These are phyloP conservation scores for Boletus rubropictus DNA, from an alignment of 768 basidiomycete genomes.

Conservation along the genomic window DNA sequence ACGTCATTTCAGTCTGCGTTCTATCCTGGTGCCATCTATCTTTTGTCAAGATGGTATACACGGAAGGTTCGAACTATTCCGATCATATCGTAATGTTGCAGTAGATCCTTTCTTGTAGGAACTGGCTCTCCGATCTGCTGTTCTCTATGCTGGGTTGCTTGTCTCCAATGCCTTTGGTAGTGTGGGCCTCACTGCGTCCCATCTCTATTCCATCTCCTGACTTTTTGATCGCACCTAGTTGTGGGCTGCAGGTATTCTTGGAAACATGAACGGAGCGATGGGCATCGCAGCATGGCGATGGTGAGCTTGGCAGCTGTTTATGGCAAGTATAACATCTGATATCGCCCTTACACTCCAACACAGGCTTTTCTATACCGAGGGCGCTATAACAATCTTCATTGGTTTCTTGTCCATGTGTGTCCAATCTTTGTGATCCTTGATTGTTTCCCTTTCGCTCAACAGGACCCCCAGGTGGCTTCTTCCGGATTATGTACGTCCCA, in stretches of 20 bases:
- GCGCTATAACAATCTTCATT: conserved; percentile 55
- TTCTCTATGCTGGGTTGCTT: conserved; percentile 53
- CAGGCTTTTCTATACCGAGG: conserved; percentile 73
- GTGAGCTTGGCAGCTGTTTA: conserved; percentile 26
- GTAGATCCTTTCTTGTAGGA: conserved; percentile 35
- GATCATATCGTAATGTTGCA: not conserved
- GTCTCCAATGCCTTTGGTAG: conserved; percentile 64
- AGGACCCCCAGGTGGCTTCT: conserved; percentile 42
- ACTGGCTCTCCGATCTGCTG: conserved; percentile 56
- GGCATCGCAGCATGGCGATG: conserved; percentile 72
- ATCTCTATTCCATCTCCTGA: not conserved
- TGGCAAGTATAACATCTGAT: not conserved
- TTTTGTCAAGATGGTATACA: conserved; percentile 26
- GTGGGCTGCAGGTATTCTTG: conserved; percentile 68
- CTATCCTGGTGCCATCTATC: conserved; percentile 50
- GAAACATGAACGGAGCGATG: conserved; percentile 58
- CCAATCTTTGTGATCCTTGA: not conserved
- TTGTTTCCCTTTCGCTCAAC: not conserved
- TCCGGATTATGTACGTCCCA: conserved; percentile 49
- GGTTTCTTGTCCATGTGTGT: conserved; percentile 50
- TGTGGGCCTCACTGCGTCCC: conserved; percentile 32
- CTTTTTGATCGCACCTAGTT: conserved; percentile 33
- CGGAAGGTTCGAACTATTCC: conserved; percentile 8
- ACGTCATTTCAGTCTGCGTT: conserved; percentile 43
- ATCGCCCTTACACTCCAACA: not conserved